Conservation (phyloP, 1,284 basidiomycete genomes). For the Austroboletus olivaceoglutinosus region DNA sequence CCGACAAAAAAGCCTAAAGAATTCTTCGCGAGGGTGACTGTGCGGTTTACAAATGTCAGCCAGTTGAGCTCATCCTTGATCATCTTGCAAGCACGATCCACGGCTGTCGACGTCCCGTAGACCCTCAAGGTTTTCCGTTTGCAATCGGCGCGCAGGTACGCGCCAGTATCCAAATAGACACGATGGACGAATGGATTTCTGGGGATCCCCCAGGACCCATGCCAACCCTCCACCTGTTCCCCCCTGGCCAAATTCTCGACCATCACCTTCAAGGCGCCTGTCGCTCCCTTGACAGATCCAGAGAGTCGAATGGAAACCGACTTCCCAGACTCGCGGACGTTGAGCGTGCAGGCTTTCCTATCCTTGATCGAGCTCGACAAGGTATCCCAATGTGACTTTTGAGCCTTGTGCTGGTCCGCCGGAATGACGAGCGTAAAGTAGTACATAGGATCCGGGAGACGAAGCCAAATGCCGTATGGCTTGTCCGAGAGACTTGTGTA, state of each 20-base stretch:
- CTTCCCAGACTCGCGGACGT: constrained; percentile 17
- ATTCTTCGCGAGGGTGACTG: constrained; percentile 33
- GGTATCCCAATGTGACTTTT: constrained; percentile 47
- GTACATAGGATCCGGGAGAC: constrained; percentile 44
- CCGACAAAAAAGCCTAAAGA: constrained; percentile 49
- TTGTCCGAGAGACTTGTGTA: constrained; percentile 31
- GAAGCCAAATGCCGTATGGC: constrained; percentile 34
- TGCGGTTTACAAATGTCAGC: constrained; percentile 41
- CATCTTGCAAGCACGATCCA: constrained; percentile 39
- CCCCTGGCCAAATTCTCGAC: constrained; percentile 53
- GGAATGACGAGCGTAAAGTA: constrained; percentile 46
- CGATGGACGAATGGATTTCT: constrained; percentile 36
- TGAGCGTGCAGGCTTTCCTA: constrained; percentile 27
- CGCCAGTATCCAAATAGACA: constrained; percentile 38
- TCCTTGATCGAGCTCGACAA: constrained; percentile 37
- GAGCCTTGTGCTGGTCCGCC: constrained; percentile 47
- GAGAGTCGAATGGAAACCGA: constrained; percentile 27
- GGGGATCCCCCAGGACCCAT: constrained; percentile 36
- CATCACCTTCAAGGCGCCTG: constrained; percentile 55
- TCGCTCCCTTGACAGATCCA: constrained; percentile 44
- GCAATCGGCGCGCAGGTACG: constrained; percentile 43
- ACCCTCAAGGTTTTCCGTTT: constrained; percentile 40
- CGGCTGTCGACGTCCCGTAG: constrained; percentile 38
- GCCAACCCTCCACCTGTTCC: constrained; percentile 48
- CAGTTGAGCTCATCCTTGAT: constrained; percentile 44